Conservation (phyloP, 1,284 basidiomycete species). For the Heterobasidion occidentale region DNA sequence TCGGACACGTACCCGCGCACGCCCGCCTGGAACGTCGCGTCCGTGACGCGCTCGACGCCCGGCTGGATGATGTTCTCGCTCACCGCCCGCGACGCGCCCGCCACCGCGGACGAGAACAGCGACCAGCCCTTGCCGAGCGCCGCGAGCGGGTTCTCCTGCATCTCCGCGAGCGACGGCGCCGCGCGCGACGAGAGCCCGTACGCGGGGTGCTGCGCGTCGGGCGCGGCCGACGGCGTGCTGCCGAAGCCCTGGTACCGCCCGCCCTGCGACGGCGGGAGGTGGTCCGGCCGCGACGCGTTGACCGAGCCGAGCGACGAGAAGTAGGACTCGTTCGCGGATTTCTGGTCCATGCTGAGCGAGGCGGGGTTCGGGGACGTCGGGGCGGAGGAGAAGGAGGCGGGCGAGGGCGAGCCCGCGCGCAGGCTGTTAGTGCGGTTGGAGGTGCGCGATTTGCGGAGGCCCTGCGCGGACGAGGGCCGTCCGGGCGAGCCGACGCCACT, state of each 20-base stretch:
- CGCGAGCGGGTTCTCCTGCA: constrained; percentile 71
- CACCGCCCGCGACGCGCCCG: constrained; percentile 66
- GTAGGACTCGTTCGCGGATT: constrained; percentile 68
- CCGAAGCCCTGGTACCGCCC: constrained; percentile 84
- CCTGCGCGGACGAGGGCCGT: constrained; percentile 60
- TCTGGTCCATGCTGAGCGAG: constrained; percentile 43
- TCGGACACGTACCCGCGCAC: constrained; percentile 64
- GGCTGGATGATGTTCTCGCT: constrained; percentile 77
- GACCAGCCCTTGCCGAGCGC: constrained; percentile 85
- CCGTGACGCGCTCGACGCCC: constrained; percentile 66
- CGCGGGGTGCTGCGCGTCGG: constrained; percentile 45
- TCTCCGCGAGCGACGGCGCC: constrained; percentile 62
- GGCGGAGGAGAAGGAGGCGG: constrained; percentile 40
- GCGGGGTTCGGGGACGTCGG: constrained; percentile 26
- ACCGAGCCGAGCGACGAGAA: constrained; percentile 66
- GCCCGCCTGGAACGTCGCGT: constrained; percentile 68
- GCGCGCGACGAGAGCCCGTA: constrained; percentile 62
- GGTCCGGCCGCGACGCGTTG: constrained; percentile 62
- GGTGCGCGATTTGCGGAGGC: constrained; percentile 69
- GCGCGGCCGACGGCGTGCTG: constrained; percentile 49
- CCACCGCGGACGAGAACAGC: constrained; percentile 68
- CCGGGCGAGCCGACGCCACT: constrained; percentile 33
- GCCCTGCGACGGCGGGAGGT: constrained; percentile 80
- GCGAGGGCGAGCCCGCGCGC: constrained; percentile 32
- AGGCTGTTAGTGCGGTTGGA: constrained; percentile 48